A percentile compares a stretch with the other conserved stretches of the same genome.
These are phyloP conservation scores for Dianthus caryophyllus DNA, from an alignment of 148 eudicot species.

Conservation along the genomic window DNA sequence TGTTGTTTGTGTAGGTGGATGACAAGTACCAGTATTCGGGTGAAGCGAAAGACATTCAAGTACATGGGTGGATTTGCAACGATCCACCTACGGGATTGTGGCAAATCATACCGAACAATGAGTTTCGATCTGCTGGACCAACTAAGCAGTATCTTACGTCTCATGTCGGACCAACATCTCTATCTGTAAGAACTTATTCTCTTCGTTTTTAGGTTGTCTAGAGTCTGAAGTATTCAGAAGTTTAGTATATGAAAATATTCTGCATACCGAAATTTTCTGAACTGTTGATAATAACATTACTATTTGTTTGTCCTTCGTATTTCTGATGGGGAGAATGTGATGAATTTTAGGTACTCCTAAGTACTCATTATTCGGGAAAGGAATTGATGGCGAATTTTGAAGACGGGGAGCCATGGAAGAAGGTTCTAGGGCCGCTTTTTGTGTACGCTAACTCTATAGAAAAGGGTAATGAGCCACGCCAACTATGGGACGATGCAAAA, in stretches of 20 bases:
- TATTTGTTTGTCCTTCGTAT: background rate
- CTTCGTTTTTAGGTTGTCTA: too few relatives aligned
- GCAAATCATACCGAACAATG: constrained; percentile 79
- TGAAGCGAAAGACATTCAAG: constrained; percentile 70
- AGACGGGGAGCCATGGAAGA: constrained; percentile 61
- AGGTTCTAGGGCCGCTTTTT: constrained; percentile 60
- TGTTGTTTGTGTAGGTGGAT: constrained; percentile 51
- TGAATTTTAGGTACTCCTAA: constrained; percentile 41
- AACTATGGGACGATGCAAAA: constrained; percentile 58
- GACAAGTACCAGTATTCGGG: constrained; percentile 76
- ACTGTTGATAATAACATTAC: background rate
- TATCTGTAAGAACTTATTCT: constrained; percentile 67
- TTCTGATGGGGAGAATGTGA: background rate
- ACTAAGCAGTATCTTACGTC: constrained; percentile 73
- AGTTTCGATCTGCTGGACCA: constrained; percentile 83
- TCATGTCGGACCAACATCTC: constrained; percentile 78
- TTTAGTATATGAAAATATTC: too few relatives aligned
- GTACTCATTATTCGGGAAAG: constrained; percentile 61
- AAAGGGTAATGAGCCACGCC: constrained; percentile 24
- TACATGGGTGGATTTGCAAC: constrained; percentile 79
- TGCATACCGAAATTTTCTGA: too few relatives aligned
- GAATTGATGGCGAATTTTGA: constrained; percentile 50
- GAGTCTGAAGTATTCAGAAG: too few relatives aligned
- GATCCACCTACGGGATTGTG: constrained; percentile 82
- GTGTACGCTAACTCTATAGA: constrained; percentile 50